Conservation (phyloP, 1,284 basidiomycete species). For the Stygiomarasmius scandens region DNA sequence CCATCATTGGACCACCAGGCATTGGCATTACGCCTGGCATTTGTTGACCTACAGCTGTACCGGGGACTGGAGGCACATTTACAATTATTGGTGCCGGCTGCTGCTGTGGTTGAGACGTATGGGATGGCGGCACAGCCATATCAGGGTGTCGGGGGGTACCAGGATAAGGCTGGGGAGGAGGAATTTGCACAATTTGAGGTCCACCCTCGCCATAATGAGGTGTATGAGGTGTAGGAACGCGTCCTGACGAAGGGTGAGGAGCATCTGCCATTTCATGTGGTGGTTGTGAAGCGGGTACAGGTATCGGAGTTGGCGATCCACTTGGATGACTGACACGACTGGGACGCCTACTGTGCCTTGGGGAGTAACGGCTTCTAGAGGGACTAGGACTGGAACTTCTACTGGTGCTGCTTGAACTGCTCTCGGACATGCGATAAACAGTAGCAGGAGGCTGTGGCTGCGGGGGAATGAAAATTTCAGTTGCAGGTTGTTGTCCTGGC, state of each 20-base stretch:
- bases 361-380: conserved; percentile 3
- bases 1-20: background rate
- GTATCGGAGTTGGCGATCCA: conserved; percentile 11
- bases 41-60: conserved; percentile 3
- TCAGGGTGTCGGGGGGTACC: conserved; percentile 12
- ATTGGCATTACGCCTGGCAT: conserved; percentile 1
- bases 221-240: background rate
- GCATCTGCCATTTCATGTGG: conserved; percentile 1
- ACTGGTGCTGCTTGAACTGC: conserved; percentile 13
- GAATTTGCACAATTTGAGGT: background rate
- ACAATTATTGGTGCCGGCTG: conserved; percentile 17
- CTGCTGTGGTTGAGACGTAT: conserved; percentile 9
- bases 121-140: conserved; percentile 5
- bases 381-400: conserved; percentile 7
- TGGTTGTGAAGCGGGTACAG: conserved; percentile 4
- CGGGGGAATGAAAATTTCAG: conserved; percentile 11
- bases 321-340: conserved; percentile 9
- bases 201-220: too few species aligned
- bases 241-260: background rate
- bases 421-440: conserved; percentile 17
- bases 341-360: background rate
- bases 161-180: background rate
- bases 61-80: conserved; percentile 10
- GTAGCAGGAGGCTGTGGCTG: background rate
- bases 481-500: conserved; percentile 14